These are phyloP conservation scores for Penicillium arizonense DNA, from an alignment of 495 filamentous ascomycete species.

Conservation along the genomic window DNA sequence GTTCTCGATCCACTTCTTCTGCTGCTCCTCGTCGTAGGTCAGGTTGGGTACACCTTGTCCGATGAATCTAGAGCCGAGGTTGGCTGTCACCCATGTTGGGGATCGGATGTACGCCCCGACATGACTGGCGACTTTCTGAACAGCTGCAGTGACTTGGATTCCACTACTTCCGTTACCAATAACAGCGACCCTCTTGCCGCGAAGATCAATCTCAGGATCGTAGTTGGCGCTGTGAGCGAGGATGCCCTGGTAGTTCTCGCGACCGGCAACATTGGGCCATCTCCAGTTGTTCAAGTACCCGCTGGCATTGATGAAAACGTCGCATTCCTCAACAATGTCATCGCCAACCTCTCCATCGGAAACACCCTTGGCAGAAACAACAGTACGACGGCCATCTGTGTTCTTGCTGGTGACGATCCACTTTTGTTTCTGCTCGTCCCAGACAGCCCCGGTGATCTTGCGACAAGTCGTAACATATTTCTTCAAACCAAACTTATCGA, in stretches of 20 bases:
- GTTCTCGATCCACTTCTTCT: not conserved
- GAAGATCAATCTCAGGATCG: slow-evolving; percentile 31
- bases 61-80: too few relatives aligned
- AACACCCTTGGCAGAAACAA: too few relatives aligned
- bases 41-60: too few relatives aligned
- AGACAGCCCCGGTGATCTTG: too few relatives aligned
- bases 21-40: too few relatives aligned
- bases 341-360: too few relatives aligned
- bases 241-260: slow-evolving; percentile 41
- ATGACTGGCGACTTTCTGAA: too few relatives aligned
- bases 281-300: slow-evolving; percentile 40
- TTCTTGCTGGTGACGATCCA: too few relatives aligned
- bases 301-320: slow-evolving; percentile 50
- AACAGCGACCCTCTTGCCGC: slow-evolving; percentile 44
- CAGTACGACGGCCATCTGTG: too few relatives aligned
- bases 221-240: slow-evolving; percentile 49
- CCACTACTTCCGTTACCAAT: slow-evolving; percentile 44
- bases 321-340: slow-evolving; percentile 22
- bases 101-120: too few relatives aligned
- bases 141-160: too few relatives aligned
- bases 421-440: slow-evolving; percentile 28
- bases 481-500: slow-evolving; percentile 31
- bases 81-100: too few relatives aligned
- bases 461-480: slow-evolving; percentile 27
- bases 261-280: slow-evolving; percentile 50